Percentiles rank a stretch among this genome's conserved stretches.
phyloP scores from a whole-genome alignment of 2,329 filamentous ascomycete species.

The Sporothrix euskadiensis region DNA sequence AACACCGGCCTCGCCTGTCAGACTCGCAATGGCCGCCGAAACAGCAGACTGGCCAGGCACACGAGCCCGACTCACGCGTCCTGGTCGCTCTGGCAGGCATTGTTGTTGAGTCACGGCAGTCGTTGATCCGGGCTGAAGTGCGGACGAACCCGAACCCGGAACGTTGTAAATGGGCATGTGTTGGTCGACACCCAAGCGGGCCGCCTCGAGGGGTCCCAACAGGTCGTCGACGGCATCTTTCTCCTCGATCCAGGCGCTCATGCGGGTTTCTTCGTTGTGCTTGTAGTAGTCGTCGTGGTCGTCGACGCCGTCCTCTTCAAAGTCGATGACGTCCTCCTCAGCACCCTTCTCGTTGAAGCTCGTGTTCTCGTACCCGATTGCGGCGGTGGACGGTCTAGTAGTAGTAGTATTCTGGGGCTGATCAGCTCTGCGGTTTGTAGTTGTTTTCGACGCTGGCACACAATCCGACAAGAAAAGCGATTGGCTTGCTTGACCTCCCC shows the following conservation, averaged over 20 bases:
- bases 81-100: too few species aligned
- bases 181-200: background rate
- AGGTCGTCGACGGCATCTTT: background rate
- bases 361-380: background rate
- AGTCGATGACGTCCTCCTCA: background rate
- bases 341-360: background rate
- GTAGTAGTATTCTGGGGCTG: constrained; percentile 13
- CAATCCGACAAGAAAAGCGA: background rate
- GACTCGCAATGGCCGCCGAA: background rate
- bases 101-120: background rate
- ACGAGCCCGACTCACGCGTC: background rate
- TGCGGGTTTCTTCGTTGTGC: too few species aligned
- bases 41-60: background rate
- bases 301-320: background rate
- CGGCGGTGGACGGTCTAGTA: background rate
- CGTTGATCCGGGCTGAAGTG: background rate
- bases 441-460: background rate
- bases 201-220: constrained; percentile 9
- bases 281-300: background rate
- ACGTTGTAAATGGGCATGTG: background rate
- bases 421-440: constrained; percentile 10
- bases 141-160: background rate
- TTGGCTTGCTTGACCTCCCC: background rate
- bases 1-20: background rate
- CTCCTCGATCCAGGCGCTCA: background rate